These are phyloP conservation scores for Pinus tabuliformis DNA, from an alignment of 75 land plant genomes.

Conservation along the genomic window DNA sequence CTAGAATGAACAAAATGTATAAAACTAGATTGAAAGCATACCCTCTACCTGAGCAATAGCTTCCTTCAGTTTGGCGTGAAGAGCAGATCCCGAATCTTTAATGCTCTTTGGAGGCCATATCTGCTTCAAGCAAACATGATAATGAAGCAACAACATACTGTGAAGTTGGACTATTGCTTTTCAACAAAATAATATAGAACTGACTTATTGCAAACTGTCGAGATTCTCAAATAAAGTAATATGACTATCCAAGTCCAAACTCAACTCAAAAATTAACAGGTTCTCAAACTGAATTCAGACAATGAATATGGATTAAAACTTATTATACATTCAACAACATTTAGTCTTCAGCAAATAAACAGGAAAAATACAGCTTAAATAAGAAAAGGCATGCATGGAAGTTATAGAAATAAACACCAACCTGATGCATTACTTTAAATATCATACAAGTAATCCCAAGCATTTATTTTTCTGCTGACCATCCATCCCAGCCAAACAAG, in stretches of 20 bases:
- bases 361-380: too few species aligned
- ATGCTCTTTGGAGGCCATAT: constrained; percentile 96
- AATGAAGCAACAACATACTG: neutral
- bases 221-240: neutral
- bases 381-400: neutral
- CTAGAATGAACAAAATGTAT: neutral
- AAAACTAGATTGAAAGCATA: neutral
- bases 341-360: too few species aligned
- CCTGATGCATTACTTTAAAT: neutral
- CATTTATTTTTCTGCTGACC: too few species aligned
- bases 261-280: neutral
- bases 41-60: constrained; percentile 64
- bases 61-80: constrained; percentile 73
- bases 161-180: too few species aligned
- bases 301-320: neutral
- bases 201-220: neutral
- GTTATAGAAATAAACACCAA: neutral
- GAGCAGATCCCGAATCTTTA: constrained; percentile 73
- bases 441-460: neutral
- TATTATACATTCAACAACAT: too few species aligned
- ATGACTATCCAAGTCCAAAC: neutral
- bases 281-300: neutral
- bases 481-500: neutral
- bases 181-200: neutral
- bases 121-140: constrained; percentile 23